Evolutionary conservation across 352 stramenopile species (phyloP).

Genomic region (Pythium insidiosum): DNA sequence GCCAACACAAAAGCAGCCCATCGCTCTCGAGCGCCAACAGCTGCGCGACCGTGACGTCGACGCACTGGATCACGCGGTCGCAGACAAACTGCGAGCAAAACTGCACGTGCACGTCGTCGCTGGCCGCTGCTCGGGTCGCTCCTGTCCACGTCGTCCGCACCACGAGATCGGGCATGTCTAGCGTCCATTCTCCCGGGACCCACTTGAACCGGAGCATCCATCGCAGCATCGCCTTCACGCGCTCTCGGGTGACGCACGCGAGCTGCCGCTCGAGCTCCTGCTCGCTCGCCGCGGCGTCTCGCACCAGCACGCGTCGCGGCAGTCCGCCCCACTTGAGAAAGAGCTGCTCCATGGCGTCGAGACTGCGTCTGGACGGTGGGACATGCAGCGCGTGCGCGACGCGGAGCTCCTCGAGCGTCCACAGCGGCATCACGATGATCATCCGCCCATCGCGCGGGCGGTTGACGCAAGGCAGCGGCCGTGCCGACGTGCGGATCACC

Average conservation of each 20-base stretch:
- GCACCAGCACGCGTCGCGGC: neutral
- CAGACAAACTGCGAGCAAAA: conserved; percentile 21
- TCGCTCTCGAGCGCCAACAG: neutral
- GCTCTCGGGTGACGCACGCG: neutral
- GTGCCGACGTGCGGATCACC: too few species aligned
- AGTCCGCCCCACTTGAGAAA: conserved; percentile 7
- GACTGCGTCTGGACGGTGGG: too few species aligned
- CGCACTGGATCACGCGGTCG: conserved; percentile 6
- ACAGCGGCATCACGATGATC: conserved; percentile 1
- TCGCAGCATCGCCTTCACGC: neutral
- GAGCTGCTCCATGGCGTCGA: neutral
- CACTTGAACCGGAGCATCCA: too few species aligned
- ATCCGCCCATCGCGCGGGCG: neutral
- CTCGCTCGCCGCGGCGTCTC: neutral
- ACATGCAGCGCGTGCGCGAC: neutral
- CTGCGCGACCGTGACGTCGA: neutral
- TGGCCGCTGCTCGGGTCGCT: too few species aligned
- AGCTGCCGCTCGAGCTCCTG: neutral
- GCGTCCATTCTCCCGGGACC: too few species aligned
- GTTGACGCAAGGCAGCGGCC: neutral
- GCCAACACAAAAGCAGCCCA: neutral
- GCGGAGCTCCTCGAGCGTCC: conserved; percentile 1
- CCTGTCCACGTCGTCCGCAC: too few species aligned
- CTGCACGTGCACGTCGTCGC: too few species aligned
- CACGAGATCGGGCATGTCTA: neutral